These are phyloP conservation scores for Kodamaea alishanica DNA, from an alignment of 1,139 yeast species.

Conservation along the genomic window DNA sequence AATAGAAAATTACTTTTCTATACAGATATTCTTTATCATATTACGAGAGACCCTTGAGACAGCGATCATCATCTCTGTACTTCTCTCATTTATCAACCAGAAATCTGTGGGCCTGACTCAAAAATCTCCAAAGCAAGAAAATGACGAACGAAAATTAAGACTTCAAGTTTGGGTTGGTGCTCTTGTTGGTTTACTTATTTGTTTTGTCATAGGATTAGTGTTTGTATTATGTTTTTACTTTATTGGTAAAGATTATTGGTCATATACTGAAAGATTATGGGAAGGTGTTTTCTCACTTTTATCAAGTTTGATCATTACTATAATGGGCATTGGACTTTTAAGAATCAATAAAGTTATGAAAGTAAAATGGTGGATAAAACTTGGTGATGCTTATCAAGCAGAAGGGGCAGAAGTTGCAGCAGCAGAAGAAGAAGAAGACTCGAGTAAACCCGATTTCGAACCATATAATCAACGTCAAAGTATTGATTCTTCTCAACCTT, in stretches of 20 bases:
- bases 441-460: background rate
- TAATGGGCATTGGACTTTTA: slow-evolving; percentile 86
- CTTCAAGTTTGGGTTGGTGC: slow-evolving; percentile 88
- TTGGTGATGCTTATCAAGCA: slow-evolving; percentile 38
- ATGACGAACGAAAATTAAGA: slow-evolving; percentile 33
- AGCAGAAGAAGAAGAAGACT: too few species aligned
- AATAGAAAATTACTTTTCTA: slow-evolving; percentile 55
- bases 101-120: slow-evolving; percentile 27
- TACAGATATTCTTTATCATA: slow-evolving; percentile 82
- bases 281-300: slow-evolving; percentile 83
- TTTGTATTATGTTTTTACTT: slow-evolving; percentile 75
- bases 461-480: slow-evolving; percentile 10
- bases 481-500: slow-evolving; percentile 14
- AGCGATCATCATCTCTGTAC: slow-evolving; percentile 80
- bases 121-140: slow-evolving; percentile 1
- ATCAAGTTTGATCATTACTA: slow-evolving; percentile 75
- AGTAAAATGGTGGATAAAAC: slow-evolving; percentile 47
- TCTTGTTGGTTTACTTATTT: slow-evolving; percentile 62
- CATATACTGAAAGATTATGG: slow-evolving; percentile 83
- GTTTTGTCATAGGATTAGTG: slow-evolving; percentile 70
- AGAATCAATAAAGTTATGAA: slow-evolving; percentile 62
- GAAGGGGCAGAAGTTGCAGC: slow-evolving; percentile 1
- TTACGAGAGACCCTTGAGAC: slow-evolving; percentile 85
- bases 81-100: slow-evolving; percentile 76
- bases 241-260: slow-evolving; percentile 77